These are phyloP conservation scores for Cryphonectria nitschkei DNA, from an alignment of 2,329 filamentous ascomycete species.

Conservation along the genomic window DNA sequence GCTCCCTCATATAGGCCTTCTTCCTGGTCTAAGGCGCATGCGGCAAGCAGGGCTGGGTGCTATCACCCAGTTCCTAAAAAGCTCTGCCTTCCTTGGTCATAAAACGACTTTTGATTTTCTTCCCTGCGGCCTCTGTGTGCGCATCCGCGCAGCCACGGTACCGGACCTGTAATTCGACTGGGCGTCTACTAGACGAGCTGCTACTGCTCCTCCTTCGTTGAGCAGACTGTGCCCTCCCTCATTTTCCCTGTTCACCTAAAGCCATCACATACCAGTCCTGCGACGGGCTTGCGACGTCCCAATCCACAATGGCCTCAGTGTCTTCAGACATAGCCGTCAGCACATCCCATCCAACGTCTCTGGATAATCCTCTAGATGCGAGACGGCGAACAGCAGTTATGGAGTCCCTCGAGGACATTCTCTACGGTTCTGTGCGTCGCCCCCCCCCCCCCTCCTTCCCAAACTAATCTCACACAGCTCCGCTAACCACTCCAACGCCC, in stretches of 20 bases:
- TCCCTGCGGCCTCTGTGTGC: conserved; percentile 3
- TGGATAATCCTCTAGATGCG: conserved; percentile 28
- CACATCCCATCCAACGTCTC: conserved; percentile 17
- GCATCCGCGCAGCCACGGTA: conserved; percentile 8
- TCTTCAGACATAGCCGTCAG: conserved; percentile 21
- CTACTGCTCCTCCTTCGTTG: neutral
- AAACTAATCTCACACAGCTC: neutral
- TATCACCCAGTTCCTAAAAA: conserved; percentile 23
- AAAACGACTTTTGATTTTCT: neutral
- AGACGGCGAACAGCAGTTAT: conserved; percentile 48
- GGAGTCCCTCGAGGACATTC: conserved; percentile 82
- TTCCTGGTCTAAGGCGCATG: conserved; percentile 10
- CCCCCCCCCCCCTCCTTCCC: neutral
- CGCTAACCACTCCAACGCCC: conserved; percentile 22
- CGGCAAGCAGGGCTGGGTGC: conserved; percentile 25
- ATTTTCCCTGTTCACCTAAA: neutral
- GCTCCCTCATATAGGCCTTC: neutral
- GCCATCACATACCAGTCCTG: neutral
- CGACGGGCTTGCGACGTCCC: conserved; percentile 22
- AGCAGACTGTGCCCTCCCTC: neutral
- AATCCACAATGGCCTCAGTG: conserved; percentile 20
- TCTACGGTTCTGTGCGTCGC: conserved; percentile 78
- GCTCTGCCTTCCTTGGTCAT: conserved; percentile 11
- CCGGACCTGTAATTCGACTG: neutral
- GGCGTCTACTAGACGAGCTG: conserved; percentile 1